Evolutionary conservation across 2,329 filamentous ascomycete species (phyloP), one percentile per base, ranked within the genome.

Genomic region (Penicillium nordicum): DNA sequence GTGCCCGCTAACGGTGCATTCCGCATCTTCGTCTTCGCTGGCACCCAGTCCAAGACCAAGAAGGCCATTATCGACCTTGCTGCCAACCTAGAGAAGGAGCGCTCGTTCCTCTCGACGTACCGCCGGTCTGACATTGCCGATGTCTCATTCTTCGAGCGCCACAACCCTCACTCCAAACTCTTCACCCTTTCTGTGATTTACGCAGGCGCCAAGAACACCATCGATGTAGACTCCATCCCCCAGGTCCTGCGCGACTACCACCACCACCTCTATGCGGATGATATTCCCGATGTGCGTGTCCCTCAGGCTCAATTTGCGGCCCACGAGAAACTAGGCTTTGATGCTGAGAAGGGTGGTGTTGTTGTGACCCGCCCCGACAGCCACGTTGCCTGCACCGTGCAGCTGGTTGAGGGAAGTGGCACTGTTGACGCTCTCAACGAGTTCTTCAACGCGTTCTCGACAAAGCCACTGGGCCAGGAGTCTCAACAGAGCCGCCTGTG

Each of bases 1-100:
- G 83, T 96, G 32, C 92, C 92, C 0, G 80, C 92, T 57, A 96
- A 96, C 73, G 92, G 92, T 42, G 87, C 91, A 2, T 96, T 92
- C 80, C 84, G 92, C 54, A 81, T 96, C 58, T 95, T 92, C 71
- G 74, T 96, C 60, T 96, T 95, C 71, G 91, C 84, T n/a, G 92
- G 92, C 55, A 79, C 81, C 41, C 85, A 85, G 9, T 69, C 77
- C 14, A 78, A 79, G 45, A 87, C 85, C 12, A 78, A 79, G 41
- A 74, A 76, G 46, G 89, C 92, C 0, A 78, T 96, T 23, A 70
- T 78, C 18, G 90, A 95, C 69, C 83, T 97, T 46, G 85, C 86
- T 6, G 73, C 79, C 38, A 80, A 86, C 64, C 76, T 96, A 44
- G 77, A 80, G 49, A 83, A 82, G 67, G 84, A 86, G 66, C 78